Percentiles rank a stretch among this genome's conserved stretches.
These are phyloP conservation scores for Arthrocladium fulminans DNA, from an alignment of 2,329 filamentous ascomycete species.

Conservation along the genomic window DNA sequence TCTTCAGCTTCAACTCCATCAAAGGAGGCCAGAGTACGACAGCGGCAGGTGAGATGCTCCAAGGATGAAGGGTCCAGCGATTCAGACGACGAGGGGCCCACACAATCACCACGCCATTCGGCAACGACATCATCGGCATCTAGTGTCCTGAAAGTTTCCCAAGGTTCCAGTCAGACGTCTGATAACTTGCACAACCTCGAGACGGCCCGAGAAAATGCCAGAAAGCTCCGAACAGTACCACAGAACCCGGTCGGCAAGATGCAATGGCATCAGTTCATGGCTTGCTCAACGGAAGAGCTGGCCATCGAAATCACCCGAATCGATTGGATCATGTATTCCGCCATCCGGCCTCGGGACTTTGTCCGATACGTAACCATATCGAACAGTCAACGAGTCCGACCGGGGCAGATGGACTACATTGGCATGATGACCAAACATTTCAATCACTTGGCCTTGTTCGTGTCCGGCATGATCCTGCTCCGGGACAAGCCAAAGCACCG, in stretches of 20 bases:
- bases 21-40: constrained; percentile 27
- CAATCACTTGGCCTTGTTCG: constrained; percentile 75
- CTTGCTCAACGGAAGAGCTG: constrained; percentile 71
- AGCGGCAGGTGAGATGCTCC: constrained; percentile 27
- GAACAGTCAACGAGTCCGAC: constrained; percentile 51
- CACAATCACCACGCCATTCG: constrained; percentile 32
- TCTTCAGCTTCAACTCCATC: constrained; percentile 12
- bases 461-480: constrained; percentile 73
- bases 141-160: constrained; percentile 31
- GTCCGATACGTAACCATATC: constrained; percentile 81
- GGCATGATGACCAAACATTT: constrained; percentile 92
- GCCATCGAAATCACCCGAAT: constrained; percentile 89
- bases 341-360: constrained; percentile 84
- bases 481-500: constrained; percentile 94
- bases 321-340: constrained; percentile 97
- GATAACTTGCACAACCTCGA: constrained; percentile 49
- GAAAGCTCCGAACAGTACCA: constrained; percentile 59
- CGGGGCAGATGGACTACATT: constrained; percentile 59
- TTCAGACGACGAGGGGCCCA: constrained; percentile 26
- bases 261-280: constrained; percentile 86
- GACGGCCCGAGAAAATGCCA: constrained; percentile 70
- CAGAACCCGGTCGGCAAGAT: constrained; percentile 67
- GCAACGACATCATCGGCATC: constrained; percentile 33
- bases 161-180: constrained; percentile 35
- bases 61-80: constrained; percentile 15